phyloP scores from a whole-genome alignment of 352 stramenopile species.

The Pythium folliculosum region DNA sequence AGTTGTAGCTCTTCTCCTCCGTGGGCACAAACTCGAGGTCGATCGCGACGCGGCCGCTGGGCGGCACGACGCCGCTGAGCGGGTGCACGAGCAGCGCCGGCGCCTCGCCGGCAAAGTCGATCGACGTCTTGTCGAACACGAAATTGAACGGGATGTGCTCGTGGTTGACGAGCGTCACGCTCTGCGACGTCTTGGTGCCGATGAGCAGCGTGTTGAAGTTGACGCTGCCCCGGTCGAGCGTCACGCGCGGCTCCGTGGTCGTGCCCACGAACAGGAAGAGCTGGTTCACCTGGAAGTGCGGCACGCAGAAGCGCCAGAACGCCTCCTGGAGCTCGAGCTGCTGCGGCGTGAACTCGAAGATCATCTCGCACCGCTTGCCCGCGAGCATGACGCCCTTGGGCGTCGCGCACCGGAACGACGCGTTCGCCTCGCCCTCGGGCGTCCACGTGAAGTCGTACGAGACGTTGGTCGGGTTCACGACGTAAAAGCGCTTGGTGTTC shows the following conservation, averaged over 20 bases:
- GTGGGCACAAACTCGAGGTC: conserved; percentile 90
- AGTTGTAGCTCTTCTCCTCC: conserved; percentile 93
- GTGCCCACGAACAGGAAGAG: conserved; percentile 92
- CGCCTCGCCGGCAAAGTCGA: conserved; percentile 78
- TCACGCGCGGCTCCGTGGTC: conserved; percentile 90
- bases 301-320: conserved; percentile 92
- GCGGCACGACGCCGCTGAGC: conserved; percentile 88
- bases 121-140: conserved; percentile 90
- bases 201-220: conserved; percentile 94
- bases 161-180: conserved; percentile 89
- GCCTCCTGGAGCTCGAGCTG: conserved; percentile 89
- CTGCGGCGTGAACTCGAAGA: conserved; percentile 95
- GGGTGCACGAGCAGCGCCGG: conserved; percentile 85
- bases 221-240: conserved; percentile 84
- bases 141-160: conserved; percentile 95
- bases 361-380: conserved; percentile 93
- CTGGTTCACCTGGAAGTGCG: conserved; percentile 88
- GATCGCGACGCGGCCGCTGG: conserved; percentile 79
- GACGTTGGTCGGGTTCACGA: conserved; percentile 93
- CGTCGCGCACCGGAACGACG: conserved; percentile 90
- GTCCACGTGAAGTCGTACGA: conserved; percentile 94
- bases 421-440: conserved; percentile 65
- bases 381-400: conserved; percentile 90
- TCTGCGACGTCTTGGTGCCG: conserved; percentile 85
- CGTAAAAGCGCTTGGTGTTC: conserved; percentile 93